Evolutionary conservation across 805 yeast species (phyloP).

Genomic region (Zygoascus bituminiphila): DNA sequence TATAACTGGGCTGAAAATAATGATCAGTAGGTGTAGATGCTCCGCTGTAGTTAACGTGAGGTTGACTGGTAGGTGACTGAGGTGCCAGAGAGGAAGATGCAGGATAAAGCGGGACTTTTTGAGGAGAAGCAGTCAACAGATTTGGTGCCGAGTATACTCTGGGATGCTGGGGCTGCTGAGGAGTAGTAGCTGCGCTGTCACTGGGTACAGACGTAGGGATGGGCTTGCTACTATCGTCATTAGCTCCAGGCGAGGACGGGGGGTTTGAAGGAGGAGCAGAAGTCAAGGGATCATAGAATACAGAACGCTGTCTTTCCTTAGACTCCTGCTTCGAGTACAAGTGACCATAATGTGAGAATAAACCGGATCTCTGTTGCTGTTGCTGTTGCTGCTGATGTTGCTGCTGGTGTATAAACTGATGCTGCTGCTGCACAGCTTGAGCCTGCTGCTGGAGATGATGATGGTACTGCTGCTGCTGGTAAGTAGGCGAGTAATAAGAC

Average conservation of each 20-base stretch:
- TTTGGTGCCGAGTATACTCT: neutral
- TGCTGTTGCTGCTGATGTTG: neutral
- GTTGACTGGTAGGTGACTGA: neutral
- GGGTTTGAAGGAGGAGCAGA: neutral
- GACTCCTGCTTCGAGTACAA: neutral
- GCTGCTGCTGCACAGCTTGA: neutral
- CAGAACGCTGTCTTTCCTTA: constrained; percentile 17
- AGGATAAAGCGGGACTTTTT: neutral
- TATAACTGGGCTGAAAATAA: neutral
- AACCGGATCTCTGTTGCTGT: neutral
- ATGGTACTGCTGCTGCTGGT: neutral
- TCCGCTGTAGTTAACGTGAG: neutral
- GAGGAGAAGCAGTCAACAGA: neutral
- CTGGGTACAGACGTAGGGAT: constrained; percentile 4
- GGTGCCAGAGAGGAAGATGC: neutral
- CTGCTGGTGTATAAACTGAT: neutral
- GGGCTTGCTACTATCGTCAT: neutral
- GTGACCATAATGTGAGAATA: constrained; percentile 3
- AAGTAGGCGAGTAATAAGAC: neutral
- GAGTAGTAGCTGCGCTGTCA: too few relatives aligned
- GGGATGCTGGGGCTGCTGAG: neutral
- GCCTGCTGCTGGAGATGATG: neutral
- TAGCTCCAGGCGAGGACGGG: neutral
- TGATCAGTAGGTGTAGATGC: neutral
- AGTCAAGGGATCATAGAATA: constrained; percentile 18